These are phyloP conservation scores for Ascoidea rubescens DNA, from an alignment of 805 yeast species.

Conservation along the genomic window DNA sequence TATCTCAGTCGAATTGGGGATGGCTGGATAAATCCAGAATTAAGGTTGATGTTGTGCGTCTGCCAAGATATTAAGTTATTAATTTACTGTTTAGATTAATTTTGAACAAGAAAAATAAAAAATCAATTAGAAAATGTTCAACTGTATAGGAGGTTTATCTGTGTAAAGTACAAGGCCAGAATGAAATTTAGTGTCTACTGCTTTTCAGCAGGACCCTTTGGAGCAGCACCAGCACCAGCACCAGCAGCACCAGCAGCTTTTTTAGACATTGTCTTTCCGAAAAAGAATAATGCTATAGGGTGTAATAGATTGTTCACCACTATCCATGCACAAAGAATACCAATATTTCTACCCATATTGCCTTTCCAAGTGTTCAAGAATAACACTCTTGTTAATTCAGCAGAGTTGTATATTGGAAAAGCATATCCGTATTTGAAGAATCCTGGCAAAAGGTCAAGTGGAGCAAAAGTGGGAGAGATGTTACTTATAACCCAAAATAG, in stretches of 20 bases:
- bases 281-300: constrained; percentile 30
- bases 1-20: too few relatives aligned
- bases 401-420: constrained; percentile 54
- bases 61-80: too few relatives aligned
- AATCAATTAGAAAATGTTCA: too few relatives aligned
- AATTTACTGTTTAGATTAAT: too few relatives aligned
- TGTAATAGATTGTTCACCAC: constrained; percentile 30
- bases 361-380: constrained; percentile 44
- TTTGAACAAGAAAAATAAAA: too few relatives aligned
- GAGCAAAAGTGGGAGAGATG: constrained; percentile 54
- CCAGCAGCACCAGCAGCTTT: constrained; percentile 11
- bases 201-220: too few relatives aligned
- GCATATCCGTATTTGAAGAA: constrained; percentile 55
- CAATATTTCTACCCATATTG: constrained; percentile 43
- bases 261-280: constrained; percentile 23
- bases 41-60: too few relatives aligned
- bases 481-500: constrained; percentile 56
- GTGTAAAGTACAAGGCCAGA: too few relatives aligned
- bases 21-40: too few relatives aligned
- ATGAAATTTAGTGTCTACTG: too few relatives aligned
- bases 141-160: too few relatives aligned
- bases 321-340: constrained; percentile 47
- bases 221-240: background rate
- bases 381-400: constrained; percentile 45
- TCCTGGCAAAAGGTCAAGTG: constrained; percentile 42